These are phyloP conservation scores for Botrytis paeoniae DNA, from an alignment of 2,329 filamentous ascomycete genomes.

Conservation along the genomic window DNA sequence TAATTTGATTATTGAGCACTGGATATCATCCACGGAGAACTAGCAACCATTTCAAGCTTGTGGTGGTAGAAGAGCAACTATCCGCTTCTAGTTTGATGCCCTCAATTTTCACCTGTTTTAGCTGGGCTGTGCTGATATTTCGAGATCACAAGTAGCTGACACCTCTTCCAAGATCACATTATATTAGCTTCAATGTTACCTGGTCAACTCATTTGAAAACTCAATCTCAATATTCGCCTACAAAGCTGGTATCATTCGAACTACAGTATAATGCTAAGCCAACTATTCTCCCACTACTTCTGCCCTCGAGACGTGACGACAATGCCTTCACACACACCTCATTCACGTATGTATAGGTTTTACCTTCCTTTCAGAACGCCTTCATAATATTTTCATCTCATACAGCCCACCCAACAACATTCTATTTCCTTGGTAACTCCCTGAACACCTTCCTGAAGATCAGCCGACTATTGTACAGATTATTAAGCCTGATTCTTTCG, in stretches of 20 bases:
- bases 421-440: constrained; percentile 37
- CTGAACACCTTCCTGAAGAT: constrained; percentile 84
- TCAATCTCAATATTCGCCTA: background rate
- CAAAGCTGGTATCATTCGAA: background rate
- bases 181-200: background rate
- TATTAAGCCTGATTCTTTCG: constrained; percentile 82
- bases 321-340: background rate
- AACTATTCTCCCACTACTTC: too few species aligned
- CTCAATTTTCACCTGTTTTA: background rate
- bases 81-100: background rate
- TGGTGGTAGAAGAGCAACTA: background rate
- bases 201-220: background rate
- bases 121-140: background rate
- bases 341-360: background rate
- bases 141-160: background rate
- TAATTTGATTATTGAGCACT: background rate
- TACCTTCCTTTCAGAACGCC: background rate
- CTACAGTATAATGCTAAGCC: background rate
- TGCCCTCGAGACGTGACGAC: background rate
- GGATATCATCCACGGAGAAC: background rate
- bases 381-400: background rate
- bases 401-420: background rate
- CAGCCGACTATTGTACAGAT: constrained; percentile 85
- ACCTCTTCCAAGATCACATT: background rate
- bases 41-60: background rate